Percentiles rank a stretch among this genome's conserved stretches.
Evolutionary conservation across 495 filamentous ascomycete species (phyloP).

Genomic region (Beverwykella pulmonaria): DNA sequence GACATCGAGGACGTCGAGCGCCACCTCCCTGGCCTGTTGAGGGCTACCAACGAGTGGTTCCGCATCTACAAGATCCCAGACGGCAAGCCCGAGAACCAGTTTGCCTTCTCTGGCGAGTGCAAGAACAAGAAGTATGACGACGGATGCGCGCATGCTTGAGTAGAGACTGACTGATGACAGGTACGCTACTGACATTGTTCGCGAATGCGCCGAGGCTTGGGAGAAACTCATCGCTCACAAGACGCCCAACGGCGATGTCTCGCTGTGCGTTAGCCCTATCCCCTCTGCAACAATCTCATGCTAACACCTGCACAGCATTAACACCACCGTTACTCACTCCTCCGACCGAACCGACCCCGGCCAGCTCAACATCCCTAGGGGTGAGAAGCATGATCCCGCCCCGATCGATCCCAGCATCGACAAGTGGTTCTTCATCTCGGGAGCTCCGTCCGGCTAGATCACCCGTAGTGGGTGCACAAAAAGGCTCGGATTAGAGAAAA

Average conservation of each 20-base stretch:
- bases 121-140: slow-evolving; percentile 91
- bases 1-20: slow-evolving; percentile 99
- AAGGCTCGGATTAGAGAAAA: neutral
- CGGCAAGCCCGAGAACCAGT: slow-evolving; percentile 99
- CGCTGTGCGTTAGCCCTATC: slow-evolving; percentile 64
- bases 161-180: slow-evolving; percentile 43
- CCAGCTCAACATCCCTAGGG: slow-evolving; percentile 70
- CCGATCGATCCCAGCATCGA: slow-evolving; percentile 96
- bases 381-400: slow-evolving; percentile 77
- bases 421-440: slow-evolving; percentile 99
- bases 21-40: slow-evolving; percentile 92
- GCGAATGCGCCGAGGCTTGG: slow-evolving; percentile 96
- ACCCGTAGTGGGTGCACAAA: neutral
- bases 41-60: slow-evolving; percentile 99
- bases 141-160: neutral
- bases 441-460: slow-evolving; percentile 63
- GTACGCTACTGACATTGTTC: slow-evolving; percentile 91
- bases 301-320: slow-evolving; percentile 60
- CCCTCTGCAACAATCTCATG: neutral
- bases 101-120: slow-evolving; percentile 99
- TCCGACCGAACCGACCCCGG: slow-evolving; percentile 63
- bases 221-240: slow-evolving; percentile 92
- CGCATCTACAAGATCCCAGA: slow-evolving; percentile 99
- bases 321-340: slow-evolving; percentile 72
- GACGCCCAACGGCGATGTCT: slow-evolving; percentile 72